These are phyloP conservation scores for Flueggea neowawraea DNA, from an alignment of 441 rosid species.

Conservation along the genomic window DNA sequence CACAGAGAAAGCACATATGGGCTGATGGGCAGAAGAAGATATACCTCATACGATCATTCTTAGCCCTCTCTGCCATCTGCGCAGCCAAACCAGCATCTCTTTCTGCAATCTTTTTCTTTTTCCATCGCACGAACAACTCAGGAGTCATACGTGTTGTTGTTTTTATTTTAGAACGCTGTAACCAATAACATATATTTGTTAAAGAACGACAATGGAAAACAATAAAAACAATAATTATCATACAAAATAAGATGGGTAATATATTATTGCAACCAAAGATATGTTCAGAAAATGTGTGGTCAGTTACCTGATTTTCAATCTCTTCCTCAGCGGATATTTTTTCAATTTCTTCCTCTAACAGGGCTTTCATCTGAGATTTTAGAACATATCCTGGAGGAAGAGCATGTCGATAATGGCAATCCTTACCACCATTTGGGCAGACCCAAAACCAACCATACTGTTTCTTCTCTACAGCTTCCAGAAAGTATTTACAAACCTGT, in stretches of 20 bases:
- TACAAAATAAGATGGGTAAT: neutral
- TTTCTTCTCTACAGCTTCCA: conserved; percentile 91
- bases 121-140: conserved; percentile 88
- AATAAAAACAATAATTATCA: conserved; percentile 5
- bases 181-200: conserved; percentile 8
- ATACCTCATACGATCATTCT: conserved; percentile 98
- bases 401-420: conserved; percentile 94
- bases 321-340: conserved; percentile 82
- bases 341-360: conserved; percentile 77
- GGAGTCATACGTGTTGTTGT: conserved; percentile 85
- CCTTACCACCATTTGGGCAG: conserved; percentile 84
- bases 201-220: neutral
- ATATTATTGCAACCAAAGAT: neutral
- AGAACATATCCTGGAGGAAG: conserved; percentile 94
- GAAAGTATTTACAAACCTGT: conserved; percentile 92
- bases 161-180: conserved; percentile 72
- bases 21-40: neutral
- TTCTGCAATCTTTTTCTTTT: conserved; percentile 78
- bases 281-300: neutral
- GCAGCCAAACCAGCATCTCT: conserved; percentile 88
- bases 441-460: conserved; percentile 97
- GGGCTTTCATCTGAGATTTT: conserved; percentile 97
- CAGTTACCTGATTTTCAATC: conserved; percentile 80
- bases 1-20: neutral
- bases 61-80: conserved; percentile 87